Evolutionary conservation across 83 land plant species (phyloP), one percentile per base, ranked within the genome.

Genomic region (Isoetes engelmannii): DNA sequence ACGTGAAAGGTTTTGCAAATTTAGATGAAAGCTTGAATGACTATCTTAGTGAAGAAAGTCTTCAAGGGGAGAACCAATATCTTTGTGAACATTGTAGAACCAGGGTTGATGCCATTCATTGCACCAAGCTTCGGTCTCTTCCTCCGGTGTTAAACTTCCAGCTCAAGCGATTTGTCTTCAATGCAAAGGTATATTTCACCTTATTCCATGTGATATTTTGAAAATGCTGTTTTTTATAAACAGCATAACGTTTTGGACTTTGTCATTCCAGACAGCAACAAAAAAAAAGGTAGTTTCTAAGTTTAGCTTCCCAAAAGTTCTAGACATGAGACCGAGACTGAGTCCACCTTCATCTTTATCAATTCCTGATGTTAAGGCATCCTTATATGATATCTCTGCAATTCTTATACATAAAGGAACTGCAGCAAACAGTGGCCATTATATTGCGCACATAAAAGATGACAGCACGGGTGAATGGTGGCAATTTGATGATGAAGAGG

Each of bases 401-500:
- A 87, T 94, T 43, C 66, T 94, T 67, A 79, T 94, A 68, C 99
- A 94, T 84, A 94, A 85, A 74, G 99, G 99, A 48, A 82, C 78
- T 70, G 80, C 86, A 74, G 97, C 79, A 10, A 85, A 88, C 71
- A 90, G 97, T 80, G 99, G 99, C n/a, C 99, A 94, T 70, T 94
- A 91, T 75, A 76, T 87, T 13, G 99, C 93, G 13, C 90, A 90
- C 68, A 91, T 94, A 53, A 91, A 88, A 81, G 93, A 94, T 79
- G 91, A 82, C 41, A 56, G 73, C 13, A 84, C 84, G 37, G 91
- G 93, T 10, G 81, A 76, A 44, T 94, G 99, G 99, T 94, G 99
- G 99, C 85, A 94, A 67, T 94, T 91, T 78, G 99, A 94, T 81
- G 99, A 94, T 73, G 99, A 94, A 57, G 83, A 81, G 68, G 99